Percentiles rank a stretch among this genome's conserved stretches.
Evolutionary conservation across 1,284 basidiomycete genomes (phyloP).

Genomic region (Ganoderma resinaceum): DNA sequence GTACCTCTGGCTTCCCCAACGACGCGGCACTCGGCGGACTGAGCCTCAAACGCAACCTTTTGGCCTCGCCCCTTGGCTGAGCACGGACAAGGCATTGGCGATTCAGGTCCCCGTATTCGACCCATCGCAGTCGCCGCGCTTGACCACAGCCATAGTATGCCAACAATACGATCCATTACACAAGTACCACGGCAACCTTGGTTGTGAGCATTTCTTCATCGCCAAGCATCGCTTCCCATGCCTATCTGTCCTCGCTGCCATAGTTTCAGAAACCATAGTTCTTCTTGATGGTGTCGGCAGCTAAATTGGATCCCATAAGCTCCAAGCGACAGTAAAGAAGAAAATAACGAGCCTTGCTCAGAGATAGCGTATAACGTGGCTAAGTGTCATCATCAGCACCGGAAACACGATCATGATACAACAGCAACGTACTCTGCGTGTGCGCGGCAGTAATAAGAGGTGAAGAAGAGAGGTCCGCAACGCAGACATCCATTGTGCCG

Average conservation of each 20-base stretch:
- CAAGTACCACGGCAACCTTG: too few relatives aligned
- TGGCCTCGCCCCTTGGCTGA: too few relatives aligned
- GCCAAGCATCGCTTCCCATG: too few relatives aligned
- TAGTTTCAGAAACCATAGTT: not conserved
- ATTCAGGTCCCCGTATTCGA: too few relatives aligned
- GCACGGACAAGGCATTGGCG: too few relatives aligned
- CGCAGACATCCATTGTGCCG: conserved; percentile 38
- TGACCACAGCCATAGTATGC: too few relatives aligned
- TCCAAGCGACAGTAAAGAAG: not conserved
- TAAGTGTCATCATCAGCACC: not conserved
- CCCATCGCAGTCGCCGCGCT: too few relatives aligned
- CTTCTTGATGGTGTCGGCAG: conserved; percentile 4
- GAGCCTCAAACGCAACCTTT: too few relatives aligned
- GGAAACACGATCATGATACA: not conserved
- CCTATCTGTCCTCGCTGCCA: not conserved
- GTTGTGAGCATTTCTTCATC: too few relatives aligned
- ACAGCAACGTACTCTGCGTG: conserved; percentile 25
- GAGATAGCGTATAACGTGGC: not conserved
- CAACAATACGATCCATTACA: too few relatives aligned
- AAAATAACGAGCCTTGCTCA: not conserved
- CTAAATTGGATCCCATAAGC: not conserved
- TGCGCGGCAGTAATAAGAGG: conserved; percentile 33
- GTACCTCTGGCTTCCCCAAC: too few relatives aligned
- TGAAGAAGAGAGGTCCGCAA: conserved; percentile 41
- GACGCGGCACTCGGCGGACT: too few relatives aligned